These are phyloP conservation scores for Mycena crocata DNA, from an alignment of 768 basidiomycete species.

Conservation along the genomic window DNA sequence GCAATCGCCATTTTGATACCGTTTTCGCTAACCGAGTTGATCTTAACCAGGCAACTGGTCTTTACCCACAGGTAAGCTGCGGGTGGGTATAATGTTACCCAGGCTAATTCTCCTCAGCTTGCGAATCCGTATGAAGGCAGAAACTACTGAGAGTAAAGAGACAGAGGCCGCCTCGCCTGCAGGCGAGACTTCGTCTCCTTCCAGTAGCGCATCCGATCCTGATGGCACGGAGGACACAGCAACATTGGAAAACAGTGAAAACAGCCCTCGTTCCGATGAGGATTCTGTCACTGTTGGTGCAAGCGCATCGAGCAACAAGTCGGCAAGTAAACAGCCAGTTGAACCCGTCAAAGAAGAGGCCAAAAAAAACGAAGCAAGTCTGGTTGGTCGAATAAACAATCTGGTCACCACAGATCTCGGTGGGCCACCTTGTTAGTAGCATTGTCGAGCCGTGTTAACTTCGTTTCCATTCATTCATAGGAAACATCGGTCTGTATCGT, in stretches of 20 bases:
- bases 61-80: conserved; percentile 50
- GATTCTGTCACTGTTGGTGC: conserved; percentile 21
- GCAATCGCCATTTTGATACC: no score
- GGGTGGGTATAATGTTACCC: neutral
- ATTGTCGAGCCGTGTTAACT: no score
- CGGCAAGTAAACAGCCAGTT: conserved; percentile 10
- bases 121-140: conserved; percentile 71
- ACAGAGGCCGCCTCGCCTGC: neutral
- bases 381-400: no score
- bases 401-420: no score
- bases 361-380: conserved; percentile 46
- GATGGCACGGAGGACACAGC: neutral
- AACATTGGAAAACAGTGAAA: neutral
- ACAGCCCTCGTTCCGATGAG: conserved; percentile 1
- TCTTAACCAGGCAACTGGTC: no score
- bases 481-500: no score
- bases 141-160: conserved; percentile 18
- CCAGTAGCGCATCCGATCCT: conserved; percentile 2
- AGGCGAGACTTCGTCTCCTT: neutral
- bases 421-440: no score
- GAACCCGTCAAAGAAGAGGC: conserved; percentile 9
- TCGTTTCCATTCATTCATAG: no score
- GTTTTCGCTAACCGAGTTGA: no score
- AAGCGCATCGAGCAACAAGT: conserved; percentile 25
- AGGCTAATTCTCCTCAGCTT: conserved; percentile 41